Conservation (phyloP, 1,284 basidiomycete genomes). For the Ustilago esculenta region DNA sequence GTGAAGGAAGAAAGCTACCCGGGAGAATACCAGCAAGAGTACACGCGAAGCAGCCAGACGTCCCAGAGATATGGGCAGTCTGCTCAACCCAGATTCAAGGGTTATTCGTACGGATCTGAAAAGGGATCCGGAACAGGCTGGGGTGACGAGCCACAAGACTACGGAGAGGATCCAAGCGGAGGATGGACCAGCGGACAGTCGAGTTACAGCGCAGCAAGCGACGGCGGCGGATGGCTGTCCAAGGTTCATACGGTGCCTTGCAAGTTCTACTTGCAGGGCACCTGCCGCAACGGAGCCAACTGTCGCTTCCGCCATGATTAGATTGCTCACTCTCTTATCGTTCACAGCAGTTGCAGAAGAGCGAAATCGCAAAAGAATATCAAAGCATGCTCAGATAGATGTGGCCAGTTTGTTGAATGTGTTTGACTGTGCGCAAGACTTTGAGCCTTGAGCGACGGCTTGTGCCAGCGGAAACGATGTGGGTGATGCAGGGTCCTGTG, state of each 20-base stretch:
- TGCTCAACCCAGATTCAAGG: too few relatives aligned
- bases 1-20: constrained; percentile 25
- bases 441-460: too few relatives aligned
- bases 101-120: neutral
- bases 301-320: constrained; percentile 33
- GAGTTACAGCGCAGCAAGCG: constrained; percentile 2
- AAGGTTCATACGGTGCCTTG: constrained; percentile 23
- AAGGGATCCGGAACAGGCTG: neutral
- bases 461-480: too few relatives aligned
- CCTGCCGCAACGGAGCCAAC: constrained; percentile 13
- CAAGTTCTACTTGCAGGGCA: constrained; percentile 35
- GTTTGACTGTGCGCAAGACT: too few relatives aligned
- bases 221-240: neutral
- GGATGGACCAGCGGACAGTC: neutral
- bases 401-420: too few relatives aligned
- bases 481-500: constrained; percentile 17
- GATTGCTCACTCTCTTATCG: too few relatives aligned
- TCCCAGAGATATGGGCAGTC: neutral
- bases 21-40: constrained; percentile 30
- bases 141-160: constrained; percentile 2
- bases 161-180: neutral
- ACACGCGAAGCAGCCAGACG: constrained; percentile 2
- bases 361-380: too few relatives aligned
- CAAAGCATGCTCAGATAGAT: too few relatives aligned
- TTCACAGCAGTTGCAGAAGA: too few relatives aligned